A percentile compares a stretch with the other conserved stretches of the same genome.
Evolutionary conservation across 305 asterid species (phyloP).

Genomic region (Fraxinus latifolia): DNA sequence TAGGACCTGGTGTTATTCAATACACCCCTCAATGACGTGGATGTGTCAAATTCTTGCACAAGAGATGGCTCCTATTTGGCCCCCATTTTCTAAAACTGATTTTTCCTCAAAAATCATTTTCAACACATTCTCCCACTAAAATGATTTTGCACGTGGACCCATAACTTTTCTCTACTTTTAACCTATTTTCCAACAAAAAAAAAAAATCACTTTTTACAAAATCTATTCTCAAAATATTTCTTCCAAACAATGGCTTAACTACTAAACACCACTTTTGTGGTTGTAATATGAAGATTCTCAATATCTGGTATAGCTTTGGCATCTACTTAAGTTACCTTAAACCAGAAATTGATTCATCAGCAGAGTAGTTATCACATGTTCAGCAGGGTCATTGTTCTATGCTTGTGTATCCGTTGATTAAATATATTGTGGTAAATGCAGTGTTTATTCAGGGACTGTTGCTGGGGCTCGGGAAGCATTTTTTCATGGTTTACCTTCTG

Average conservation of each 20-base stretch:
- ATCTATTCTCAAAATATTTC: not conserved
- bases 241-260: not conserved
- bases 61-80: not conserved
- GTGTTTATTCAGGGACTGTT: conserved; percentile 85
- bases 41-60: not conserved
- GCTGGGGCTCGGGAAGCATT: conserved; percentile 96
- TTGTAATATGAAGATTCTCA: not conserved
- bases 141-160: not conserved
- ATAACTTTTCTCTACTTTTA: not conserved
- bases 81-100: not conserved
- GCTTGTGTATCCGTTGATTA: conserved; percentile 16
- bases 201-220: not conserved
- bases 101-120: not conserved
- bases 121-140: not conserved
- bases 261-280: not conserved
- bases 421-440: conserved; percentile 36
- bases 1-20: not conserved
- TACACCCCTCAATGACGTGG: not conserved
- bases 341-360: not conserved
- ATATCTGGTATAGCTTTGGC: conserved; percentile 4
- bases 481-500: conserved; percentile 61
- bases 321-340: not conserved
- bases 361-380: not conserved
- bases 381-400: not conserved
- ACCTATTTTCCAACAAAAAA: not conserved